Evolutionary conservation across 2,329 filamentous ascomycete species (phyloP), one percentile per base, ranked within the genome.

Genomic region (Pseudocercospora fijiensis): DNA sequence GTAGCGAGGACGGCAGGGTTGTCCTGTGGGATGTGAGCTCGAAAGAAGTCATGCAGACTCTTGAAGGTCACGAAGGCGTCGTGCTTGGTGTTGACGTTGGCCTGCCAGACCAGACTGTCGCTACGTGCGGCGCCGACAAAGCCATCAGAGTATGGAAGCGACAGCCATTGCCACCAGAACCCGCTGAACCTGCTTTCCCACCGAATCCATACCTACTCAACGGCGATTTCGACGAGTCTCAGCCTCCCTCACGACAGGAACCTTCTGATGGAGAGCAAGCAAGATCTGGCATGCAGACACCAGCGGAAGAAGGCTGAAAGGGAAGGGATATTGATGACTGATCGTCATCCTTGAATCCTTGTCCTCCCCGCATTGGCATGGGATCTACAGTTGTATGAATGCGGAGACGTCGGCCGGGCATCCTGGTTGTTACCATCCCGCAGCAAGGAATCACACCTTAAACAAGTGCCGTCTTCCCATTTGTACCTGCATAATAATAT

Each of bases 1-100:
- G 93, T 0, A 96, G 91, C 76, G 94, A 98, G 76, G 91, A 97
- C 71, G 92, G 93, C 16, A 85, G 87, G 53, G 85, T 96, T 10
- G 82, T 96, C 16, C 84, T 96, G 60, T 99, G 95, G 95, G 92
- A 98, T 72, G 91, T 97, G 13, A 88, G 86, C 65, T 91, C 83
- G 73, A 99, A 98, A 77, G 87, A 90, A 61, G 80, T 96, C 2
- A 80, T 97, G 20, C 93, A 97, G 81, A 79, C 80, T 20, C 73
- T 87, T 9, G 78, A 83, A 26, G 82, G 82, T 0, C 85, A 87
- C 65, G 81, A 83, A 1, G 86, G 85, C 47, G 81, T 83, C 3
- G 84, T 90, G 5, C 75, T 88, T 37, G 80, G 82, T 0, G 86
- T 88, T 10, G 83, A 88, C 67, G 84, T 87, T 6, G 85, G 85